phyloP scores from a whole-genome alignment of 768 basidiomycete genomes.

The Termitomyces sp. region DNA sequence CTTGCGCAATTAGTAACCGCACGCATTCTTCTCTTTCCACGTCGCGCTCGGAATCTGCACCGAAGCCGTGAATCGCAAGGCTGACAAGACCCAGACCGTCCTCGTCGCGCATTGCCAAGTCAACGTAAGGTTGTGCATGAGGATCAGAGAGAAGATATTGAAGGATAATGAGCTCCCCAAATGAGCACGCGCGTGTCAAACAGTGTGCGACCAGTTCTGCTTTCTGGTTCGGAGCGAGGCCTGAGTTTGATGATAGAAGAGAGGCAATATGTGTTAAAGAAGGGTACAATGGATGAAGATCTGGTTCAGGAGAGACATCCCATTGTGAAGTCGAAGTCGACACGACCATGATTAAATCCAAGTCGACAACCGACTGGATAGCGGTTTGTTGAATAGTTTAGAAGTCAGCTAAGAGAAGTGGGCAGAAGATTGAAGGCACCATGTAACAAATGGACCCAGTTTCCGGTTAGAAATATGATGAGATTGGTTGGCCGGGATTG shows the following conservation, averaged over 20 bases:
- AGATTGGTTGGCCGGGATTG: not conserved
- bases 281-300: conserved; percentile 76
- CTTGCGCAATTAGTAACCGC: conserved; percentile 70
- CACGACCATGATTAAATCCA: not conserved
- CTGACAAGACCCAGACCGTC: conserved; percentile 82
- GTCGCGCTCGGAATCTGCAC: conserved; percentile 74
- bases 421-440: not conserved
- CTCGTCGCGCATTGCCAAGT: conserved; percentile 71
- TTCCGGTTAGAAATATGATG: not conserved
- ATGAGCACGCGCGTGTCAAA: conserved; percentile 68
- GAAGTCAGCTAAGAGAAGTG: not conserved
- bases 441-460: conserved; percentile 7
- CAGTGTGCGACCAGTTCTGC: conserved; percentile 68
- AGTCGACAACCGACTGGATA: not conserved
- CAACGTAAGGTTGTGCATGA: conserved; percentile 59
- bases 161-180: conserved; percentile 69
- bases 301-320: conserved; percentile 70
- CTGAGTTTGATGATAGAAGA: conserved; percentile 62
- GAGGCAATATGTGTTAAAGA: conserved; percentile 55
- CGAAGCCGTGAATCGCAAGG: conserved; percentile 75
- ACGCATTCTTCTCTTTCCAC: conserved; percentile 91
- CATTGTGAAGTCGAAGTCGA: conserved; percentile 24
- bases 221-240: conserved; percentile 64
- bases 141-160: conserved; percentile 68
- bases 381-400: not conserved